Base-by-base conservation (phyloP, 441 rosid species). In the Omphalea diandra region DNA sequence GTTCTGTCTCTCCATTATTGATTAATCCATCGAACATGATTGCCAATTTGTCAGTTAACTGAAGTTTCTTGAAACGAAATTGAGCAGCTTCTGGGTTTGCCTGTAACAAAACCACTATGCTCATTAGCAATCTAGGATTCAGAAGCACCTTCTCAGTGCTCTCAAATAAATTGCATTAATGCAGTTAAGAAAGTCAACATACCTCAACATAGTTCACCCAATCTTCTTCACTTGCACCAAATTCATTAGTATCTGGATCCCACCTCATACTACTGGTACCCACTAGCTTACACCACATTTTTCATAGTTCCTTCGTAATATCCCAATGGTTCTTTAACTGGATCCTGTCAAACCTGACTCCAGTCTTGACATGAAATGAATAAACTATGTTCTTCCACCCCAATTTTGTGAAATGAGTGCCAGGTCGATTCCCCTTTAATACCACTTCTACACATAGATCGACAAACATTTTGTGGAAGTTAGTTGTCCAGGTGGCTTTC, bases 171-270 rank as follows among this genome's bases (percentile, higher is more conserved):
- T n/a, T n/a, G n/a, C n/a, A n/a, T n/a, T n/a, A n/a, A n/a, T n/a
- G n/a, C n/a, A 38, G 27, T 22, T n/a, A 38, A 35, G 7, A 40
- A n/a, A 46, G 53, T 63, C 18, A 33, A 38, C 52, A 63, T 73
- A 80, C 86, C 83, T 66, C 33, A 38, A 77, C 20, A 27, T 80
- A 85, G 53, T 9, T 60, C 64, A 32, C 38, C 87, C 89, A 85
- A 7, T 81, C 85, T 26, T 80, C 81, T 7, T 83, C 77, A 7
- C 74, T 74, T 11, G 84, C 87, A 4, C 83, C 76, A 50, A 83
- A 81, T 33, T 53, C 59, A 49, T 41, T 31, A 32, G 80, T 62
- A 61, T 59, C n/a, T 41, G 74, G 80, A 79, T 85, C 81, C 88
- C 86, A 81, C 71, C 79, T 83, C 85, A 85, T 71, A 43, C 68